A percentile compares a stretch with the other conserved stretches of the same genome.
These are phyloP conservation scores for Exophiala sideris DNA, from an alignment of 2,329 filamentous ascomycete genomes.

Conservation along the genomic window DNA sequence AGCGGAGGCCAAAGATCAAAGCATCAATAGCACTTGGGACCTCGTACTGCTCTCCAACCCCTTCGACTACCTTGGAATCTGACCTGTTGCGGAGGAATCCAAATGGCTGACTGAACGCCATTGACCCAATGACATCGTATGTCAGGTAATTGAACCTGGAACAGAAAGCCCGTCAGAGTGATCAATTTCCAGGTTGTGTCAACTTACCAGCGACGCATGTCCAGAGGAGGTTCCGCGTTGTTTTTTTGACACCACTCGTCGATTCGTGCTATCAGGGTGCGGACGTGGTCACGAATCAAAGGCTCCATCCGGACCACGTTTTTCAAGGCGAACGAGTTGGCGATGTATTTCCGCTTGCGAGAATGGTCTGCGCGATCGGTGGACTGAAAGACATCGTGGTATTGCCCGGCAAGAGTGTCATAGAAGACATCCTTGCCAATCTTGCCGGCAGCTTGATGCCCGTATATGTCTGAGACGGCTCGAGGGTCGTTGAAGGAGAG, in stretches of 20 bases:
- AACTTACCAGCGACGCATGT: not conserved
- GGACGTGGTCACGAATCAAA: not conserved
- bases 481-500: not conserved
- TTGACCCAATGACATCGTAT: not conserved
- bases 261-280: not conserved
- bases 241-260: not conserved
- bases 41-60: not conserved
- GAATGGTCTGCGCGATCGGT: not conserved
- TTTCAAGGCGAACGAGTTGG: not conserved
- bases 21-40: not conserved
- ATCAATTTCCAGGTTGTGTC: not conserved
- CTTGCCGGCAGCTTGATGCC: not conserved
- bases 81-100: not conserved
- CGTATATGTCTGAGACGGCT: slow-evolving; percentile 1
- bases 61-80: not conserved
- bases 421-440: not conserved
- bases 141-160: not conserved
- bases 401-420: not conserved
- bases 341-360: not conserved
- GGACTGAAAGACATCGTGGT: not conserved
- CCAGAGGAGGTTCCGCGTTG: not conserved
- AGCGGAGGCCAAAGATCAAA: not conserved
- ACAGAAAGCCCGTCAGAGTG: not conserved
- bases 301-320: not conserved
- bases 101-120: not conserved